These are phyloP conservation scores for Podospora conica DNA, from an alignment of 495 filamentous ascomycete genomes.

Conservation along the genomic window DNA sequence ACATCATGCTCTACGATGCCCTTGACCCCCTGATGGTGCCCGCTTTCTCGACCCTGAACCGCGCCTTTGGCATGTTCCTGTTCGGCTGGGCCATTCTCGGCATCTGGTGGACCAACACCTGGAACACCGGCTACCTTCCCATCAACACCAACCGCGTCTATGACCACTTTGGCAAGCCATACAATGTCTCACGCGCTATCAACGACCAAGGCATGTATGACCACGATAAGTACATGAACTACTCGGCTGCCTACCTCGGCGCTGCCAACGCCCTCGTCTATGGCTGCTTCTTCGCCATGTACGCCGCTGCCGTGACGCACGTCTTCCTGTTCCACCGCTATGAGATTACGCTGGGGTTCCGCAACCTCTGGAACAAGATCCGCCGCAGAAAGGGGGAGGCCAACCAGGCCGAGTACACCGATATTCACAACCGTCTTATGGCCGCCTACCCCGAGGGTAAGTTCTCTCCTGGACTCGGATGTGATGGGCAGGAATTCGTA, in stretches of 20 bases:
- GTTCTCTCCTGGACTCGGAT: no score
- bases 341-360: constrained; percentile 36
- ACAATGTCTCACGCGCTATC: constrained; percentile 34
- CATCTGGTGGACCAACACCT: constrained; percentile 36
- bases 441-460: constrained; percentile 26
- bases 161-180: constrained; percentile 33
- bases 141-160: constrained; percentile 35
- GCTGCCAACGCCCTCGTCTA: constrained; percentile 32
- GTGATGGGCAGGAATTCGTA: background rate
- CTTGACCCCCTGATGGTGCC: constrained; percentile 39
- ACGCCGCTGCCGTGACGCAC: constrained; percentile 34
- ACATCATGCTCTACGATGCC: constrained; percentile 26
- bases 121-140: constrained; percentile 35
- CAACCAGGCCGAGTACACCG: constrained; percentile 14
- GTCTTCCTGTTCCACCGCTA: constrained; percentile 34
- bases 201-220: constrained; percentile 34
- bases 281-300: constrained; percentile 37
- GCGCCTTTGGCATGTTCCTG: constrained; percentile 30
- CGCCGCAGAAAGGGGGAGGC: constrained; percentile 9
- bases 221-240: constrained; percentile 29
- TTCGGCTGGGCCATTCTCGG: constrained; percentile 27
- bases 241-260: constrained; percentile 36
- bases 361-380: constrained; percentile 23
- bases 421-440: constrained; percentile 39
- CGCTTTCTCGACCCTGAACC: constrained; percentile 40